Evolutionary conservation across 345 rosid genomes (phyloP).

Genomic region (Triadica sebifera): DNA sequence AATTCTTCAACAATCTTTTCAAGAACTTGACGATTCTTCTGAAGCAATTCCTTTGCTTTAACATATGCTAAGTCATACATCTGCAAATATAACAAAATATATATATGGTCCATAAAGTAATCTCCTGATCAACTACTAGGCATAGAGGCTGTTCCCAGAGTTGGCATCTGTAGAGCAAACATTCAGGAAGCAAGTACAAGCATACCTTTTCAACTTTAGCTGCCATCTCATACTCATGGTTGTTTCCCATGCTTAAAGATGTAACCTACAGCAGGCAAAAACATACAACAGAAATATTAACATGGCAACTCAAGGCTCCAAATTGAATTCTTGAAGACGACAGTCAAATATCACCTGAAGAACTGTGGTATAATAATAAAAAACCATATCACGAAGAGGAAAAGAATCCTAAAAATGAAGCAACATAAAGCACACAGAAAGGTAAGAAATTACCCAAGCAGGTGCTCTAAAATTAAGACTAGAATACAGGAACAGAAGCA

Average conservation of each 20-base stretch:
- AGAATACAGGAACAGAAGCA: not conserved
- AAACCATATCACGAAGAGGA: not conserved
- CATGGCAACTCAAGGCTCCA: not conserved
- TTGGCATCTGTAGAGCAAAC: not conserved
- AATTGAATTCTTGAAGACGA: not conserved
- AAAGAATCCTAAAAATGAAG: not conserved
- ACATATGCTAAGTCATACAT: slow-evolving; percentile 72
- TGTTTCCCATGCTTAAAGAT: slow-evolving; percentile 84
- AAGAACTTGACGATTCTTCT: slow-evolving; percentile 63
- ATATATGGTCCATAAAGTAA: not conserved
- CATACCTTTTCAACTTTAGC: slow-evolving; percentile 81
- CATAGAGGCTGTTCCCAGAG: not conserved
- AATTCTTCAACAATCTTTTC: slow-evolving; percentile 87
- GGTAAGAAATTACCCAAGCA: slow-evolving; percentile 4
- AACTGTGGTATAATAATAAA: not conserved
- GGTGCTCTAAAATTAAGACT: not conserved
- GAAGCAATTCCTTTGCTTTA: slow-evolving; percentile 79
- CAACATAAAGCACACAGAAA: not conserved
- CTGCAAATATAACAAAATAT: slow-evolving; percentile 37
- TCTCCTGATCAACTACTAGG: slow-evolving; percentile 15
- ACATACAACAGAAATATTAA: slow-evolving; percentile 13
- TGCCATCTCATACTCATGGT: slow-evolving; percentile 81
- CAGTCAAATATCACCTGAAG: not conserved
- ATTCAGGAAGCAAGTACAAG: slow-evolving; percentile 13
- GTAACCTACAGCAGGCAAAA: slow-evolving; percentile 46